A percentile compares a stretch with the other conserved stretches of the same genome.
These are phyloP conservation scores for Arthrobotrys pseudoclavata DNA, from an alignment of 2,329 filamentous ascomycete species.

Conservation along the genomic window DNA sequence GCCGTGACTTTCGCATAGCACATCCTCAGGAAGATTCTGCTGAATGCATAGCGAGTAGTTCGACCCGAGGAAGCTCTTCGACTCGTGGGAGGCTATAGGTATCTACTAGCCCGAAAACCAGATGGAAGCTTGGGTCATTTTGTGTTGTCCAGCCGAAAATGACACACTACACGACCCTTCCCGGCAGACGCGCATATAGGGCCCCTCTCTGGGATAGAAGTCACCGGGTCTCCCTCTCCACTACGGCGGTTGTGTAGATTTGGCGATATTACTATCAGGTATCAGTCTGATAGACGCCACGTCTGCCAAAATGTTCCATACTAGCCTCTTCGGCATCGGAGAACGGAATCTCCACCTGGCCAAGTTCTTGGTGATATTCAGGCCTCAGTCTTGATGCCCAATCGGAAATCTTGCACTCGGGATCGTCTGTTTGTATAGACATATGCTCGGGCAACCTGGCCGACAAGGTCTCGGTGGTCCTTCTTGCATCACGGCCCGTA, in stretches of 20 bases:
- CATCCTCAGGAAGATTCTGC: conserved; percentile 4
- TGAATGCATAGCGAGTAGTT: conserved; percentile 2
- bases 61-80: conserved; percentile 12
- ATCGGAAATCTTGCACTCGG: background rate
- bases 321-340: background rate
- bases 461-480: too few relatives aligned
- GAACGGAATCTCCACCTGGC: background rate
- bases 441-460: background rate
- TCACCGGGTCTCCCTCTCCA: background rate
- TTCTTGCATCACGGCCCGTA: too few relatives aligned
- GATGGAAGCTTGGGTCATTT: background rate
- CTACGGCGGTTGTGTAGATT: conserved; percentile 1
- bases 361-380: background rate
- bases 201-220: background rate
- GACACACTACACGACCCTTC: conserved; percentile 31
- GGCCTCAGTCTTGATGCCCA: background rate
- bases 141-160: conserved; percentile 59
- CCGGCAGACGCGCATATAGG: conserved; percentile 6
- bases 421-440: background rate
- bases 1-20: conserved; percentile 13
- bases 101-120: background rate
- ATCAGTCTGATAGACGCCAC: conserved; percentile 14
- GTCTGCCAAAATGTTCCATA: background rate
- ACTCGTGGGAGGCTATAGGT: conserved; percentile 5
- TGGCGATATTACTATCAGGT: background rate